Percentiles rank a stretch among this genome's conserved stretches.
These are phyloP conservation scores for Eleusine indica DNA, from an alignment of 176 grass and related monocot genomes.

Conservation along the genomic window DNA sequence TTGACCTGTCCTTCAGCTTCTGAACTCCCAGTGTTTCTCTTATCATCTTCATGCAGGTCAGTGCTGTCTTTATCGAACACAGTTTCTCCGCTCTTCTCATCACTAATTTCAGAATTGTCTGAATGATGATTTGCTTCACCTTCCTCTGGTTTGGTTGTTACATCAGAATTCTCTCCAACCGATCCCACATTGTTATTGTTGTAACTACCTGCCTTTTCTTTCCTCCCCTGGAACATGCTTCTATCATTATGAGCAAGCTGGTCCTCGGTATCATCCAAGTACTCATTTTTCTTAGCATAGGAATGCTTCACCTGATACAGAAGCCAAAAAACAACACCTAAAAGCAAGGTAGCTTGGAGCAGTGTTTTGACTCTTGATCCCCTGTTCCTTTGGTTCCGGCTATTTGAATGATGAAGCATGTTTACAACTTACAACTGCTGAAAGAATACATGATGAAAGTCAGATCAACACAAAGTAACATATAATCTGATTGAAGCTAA, in stretches of 20 bases:
- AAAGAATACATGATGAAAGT: constrained; percentile 17
- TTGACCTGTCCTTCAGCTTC: constrained; percentile 41
- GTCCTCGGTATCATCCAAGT: constrained; percentile 42
- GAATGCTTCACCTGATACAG: constrained; percentile 64
- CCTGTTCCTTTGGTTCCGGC: constrained; percentile 61
- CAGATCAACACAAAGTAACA: not conserved
- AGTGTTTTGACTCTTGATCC: constrained; percentile 67
- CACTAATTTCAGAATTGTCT: constrained; percentile 21
- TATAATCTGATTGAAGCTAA: not conserved
- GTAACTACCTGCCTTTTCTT: constrained; percentile 51
- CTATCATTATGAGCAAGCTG: constrained; percentile 50
- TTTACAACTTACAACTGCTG: constrained; percentile 36
- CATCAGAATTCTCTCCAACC: constrained; percentile 26
- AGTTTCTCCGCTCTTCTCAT: constrained; percentile 49
- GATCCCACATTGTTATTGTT: constrained; percentile 22
- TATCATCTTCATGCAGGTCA: constrained; percentile 44
- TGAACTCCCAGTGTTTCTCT: constrained; percentile 32
- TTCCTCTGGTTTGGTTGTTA: constrained; percentile 54
- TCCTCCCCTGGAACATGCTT: constrained; percentile 60
- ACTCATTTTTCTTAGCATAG: constrained; percentile 64
- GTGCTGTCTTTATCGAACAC: constrained; percentile 49
- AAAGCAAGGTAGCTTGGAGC: constrained; percentile 59
- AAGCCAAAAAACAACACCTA: constrained; percentile 63
- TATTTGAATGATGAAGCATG: constrained; percentile 67
- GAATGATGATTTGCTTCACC: constrained; percentile 21